Conservation (phyloP, 495 filamentous ascomycete species). For the Tuber brumale region DNA sequence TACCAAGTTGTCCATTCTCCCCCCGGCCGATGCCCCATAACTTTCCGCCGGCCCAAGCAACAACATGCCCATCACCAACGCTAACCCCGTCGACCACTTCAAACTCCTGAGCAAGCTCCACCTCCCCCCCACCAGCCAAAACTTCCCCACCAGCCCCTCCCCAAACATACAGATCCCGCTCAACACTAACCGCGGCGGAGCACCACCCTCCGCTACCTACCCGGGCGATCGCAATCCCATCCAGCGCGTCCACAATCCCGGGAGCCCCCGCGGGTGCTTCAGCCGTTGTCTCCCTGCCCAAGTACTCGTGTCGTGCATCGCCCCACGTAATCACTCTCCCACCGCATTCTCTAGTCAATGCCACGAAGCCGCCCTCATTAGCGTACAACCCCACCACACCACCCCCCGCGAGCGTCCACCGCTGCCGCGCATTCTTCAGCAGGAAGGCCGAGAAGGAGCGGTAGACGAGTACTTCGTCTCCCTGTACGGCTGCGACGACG, state of each 20-base stretch:
- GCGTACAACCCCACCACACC: constrained; percentile 21
- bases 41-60: constrained; percentile 49
- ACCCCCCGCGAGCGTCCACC: background rate
- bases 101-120: constrained; percentile 33
- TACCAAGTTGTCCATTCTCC: constrained; percentile 56
- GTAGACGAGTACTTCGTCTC: background rate
- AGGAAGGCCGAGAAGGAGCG: background rate
- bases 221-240: constrained; percentile 21
- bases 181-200: constrained; percentile 52
- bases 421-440: constrained; percentile 3
- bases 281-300: constrained; percentile 15
- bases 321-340: constrained; percentile 31
- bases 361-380: constrained; percentile 25
- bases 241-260: constrained; percentile 30
- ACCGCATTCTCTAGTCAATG: constrained; percentile 13
- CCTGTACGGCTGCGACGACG: background rate
- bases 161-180: constrained; percentile 61
- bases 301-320: constrained; percentile 26
- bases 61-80: constrained; percentile 54
- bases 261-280: constrained; percentile 10
- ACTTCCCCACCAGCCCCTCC: constrained; percentile 43
- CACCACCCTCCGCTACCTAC: constrained; percentile 49
- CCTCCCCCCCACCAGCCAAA: constrained; percentile 36
- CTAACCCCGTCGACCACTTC: constrained; percentile 51
- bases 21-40: constrained; percentile 55